Conservation (phyloP, 257 asterid species). For the Solanum habrochaites region DNA sequence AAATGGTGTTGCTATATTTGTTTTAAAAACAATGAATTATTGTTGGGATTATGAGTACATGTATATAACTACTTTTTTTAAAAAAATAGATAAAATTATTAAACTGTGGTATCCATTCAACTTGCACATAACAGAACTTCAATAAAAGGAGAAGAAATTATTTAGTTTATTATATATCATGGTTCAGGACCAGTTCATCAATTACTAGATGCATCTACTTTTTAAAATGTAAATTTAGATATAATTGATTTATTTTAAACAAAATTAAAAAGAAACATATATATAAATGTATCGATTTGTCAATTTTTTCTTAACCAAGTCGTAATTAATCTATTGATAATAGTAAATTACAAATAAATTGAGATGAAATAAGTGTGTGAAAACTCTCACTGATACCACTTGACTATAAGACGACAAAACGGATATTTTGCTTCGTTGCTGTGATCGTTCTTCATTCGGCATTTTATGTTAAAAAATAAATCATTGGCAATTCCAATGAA, state of each 20-base stretch:
- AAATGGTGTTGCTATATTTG: not conserved
- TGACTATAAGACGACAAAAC: not conserved
- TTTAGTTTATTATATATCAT: not conserved
- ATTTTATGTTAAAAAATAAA: not conserved
- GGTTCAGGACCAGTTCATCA: not conserved
- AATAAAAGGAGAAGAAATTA: not conserved
- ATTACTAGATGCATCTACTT: not conserved
- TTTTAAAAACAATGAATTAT: not conserved
- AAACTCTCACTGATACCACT: not conserved
- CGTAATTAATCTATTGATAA: not conserved
- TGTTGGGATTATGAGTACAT: not conserved
- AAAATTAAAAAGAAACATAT: too few relatives aligned
- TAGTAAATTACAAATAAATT: not conserved
- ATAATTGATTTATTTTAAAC: not conserved
- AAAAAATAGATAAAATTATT: not conserved
- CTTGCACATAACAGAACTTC: not conserved
- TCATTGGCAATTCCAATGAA: not conserved
- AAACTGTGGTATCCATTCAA: accelerated
- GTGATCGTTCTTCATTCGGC: not conserved
- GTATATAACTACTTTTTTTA: not conserved
- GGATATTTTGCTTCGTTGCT: not conserved
- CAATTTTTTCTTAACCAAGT: not conserved
- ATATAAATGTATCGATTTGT: too few relatives aligned
- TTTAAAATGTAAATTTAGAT: not conserved
- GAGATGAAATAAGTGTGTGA: not conserved